Percentiles rank a stretch among this genome's conserved stretches.
Conservation (phyloP, 768 basidiomycete species). For the Boletales sp. region DNA sequence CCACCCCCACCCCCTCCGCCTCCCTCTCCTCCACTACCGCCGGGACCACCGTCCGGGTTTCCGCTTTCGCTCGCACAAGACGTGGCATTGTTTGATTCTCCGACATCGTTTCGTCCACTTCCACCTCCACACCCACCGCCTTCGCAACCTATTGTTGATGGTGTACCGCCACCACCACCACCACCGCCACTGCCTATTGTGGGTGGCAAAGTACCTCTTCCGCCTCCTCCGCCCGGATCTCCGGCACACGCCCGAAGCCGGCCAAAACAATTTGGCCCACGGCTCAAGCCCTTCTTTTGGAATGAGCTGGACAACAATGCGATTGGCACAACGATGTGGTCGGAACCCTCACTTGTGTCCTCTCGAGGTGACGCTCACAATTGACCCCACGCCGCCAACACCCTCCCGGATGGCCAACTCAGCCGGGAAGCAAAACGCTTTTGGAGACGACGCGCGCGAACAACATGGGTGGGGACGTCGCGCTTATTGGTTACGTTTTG, state of each 20-base stretch:
- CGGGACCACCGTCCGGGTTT: slow-evolving; percentile 23
- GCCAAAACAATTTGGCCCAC: slow-evolving; percentile 41
- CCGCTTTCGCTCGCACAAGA: too few relatives aligned
- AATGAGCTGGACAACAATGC: slow-evolving; percentile 58
- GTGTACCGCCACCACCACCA: too few relatives aligned
- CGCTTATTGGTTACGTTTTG: neutral
- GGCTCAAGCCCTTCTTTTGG: slow-evolving; percentile 89
- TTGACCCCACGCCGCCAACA: slow-evolving; percentile 45
- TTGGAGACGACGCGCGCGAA: slow-evolving; percentile 81
- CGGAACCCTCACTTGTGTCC: slow-evolving; percentile 42
- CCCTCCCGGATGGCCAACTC: slow-evolving; percentile 40
- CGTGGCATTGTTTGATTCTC: too few relatives aligned
- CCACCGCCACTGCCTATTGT: slow-evolving; percentile 26
- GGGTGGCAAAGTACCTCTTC: slow-evolving; percentile 9
- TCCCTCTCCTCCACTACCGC: slow-evolving; percentile 39
- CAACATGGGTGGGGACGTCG: slow-evolving; percentile 59
- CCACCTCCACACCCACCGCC: slow-evolving; percentile 23
- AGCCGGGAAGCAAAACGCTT: slow-evolving; percentile 55
- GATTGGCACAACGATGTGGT: slow-evolving; percentile 64
- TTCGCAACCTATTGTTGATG: slow-evolving; percentile 3
- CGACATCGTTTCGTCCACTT: neutral
- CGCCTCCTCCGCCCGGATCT: slow-evolving; percentile 33
- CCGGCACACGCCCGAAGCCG: slow-evolving; percentile 32
- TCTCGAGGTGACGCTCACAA: slow-evolving; percentile 67
- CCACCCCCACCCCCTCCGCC: slow-evolving; percentile 24